Evolutionary conservation across 169 alveolate species (phyloP).

Genomic region (Condylostoma magnum): DNA sequence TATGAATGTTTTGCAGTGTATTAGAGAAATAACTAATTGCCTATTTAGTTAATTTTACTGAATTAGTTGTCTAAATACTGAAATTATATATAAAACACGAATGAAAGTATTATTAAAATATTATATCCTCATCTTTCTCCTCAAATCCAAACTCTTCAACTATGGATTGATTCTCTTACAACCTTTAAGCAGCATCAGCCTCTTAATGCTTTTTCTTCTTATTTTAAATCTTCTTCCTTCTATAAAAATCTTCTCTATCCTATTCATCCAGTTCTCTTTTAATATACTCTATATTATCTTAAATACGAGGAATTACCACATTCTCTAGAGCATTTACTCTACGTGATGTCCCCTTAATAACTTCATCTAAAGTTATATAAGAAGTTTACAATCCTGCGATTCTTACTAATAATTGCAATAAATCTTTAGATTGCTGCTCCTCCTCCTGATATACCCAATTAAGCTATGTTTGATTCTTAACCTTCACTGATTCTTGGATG

Average conservation of each 20-base stretch:
- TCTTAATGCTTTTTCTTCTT: conserved; percentile 62
- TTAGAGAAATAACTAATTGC: no score
- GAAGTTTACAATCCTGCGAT: conserved; percentile 74
- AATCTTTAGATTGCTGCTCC: conserved; percentile 63
- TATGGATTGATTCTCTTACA: conserved; percentile 22
- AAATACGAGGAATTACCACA: conserved; percentile 92
- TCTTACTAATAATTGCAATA: conserved; percentile 49
- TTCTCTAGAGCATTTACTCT: conserved; percentile 96
- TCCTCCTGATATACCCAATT: conserved; percentile 74
- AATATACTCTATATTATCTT: conserved; percentile 87
- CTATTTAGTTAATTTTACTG: no score
- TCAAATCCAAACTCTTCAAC: not conserved
- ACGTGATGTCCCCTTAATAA: conserved; percentile 94
- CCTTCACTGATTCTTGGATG: conserved; percentile 51
- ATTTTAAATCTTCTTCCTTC: conserved; percentile 55
- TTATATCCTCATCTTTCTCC: conserved; percentile 2
- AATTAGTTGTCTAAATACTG: no score
- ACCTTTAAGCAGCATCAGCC: conserved; percentile 30
- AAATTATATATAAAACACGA: no score
- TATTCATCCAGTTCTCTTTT: conserved; percentile 94
- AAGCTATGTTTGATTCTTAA: conserved; percentile 33
- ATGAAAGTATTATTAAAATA: conserved; percentile 3
- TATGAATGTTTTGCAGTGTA: no score
- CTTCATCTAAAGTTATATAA: conserved; percentile 93
- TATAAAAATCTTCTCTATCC: conserved; percentile 95